Base-by-base conservation (phyloP, 495 filamentous ascomycete genomes). In the Penicillium robsamsonii region DNA sequence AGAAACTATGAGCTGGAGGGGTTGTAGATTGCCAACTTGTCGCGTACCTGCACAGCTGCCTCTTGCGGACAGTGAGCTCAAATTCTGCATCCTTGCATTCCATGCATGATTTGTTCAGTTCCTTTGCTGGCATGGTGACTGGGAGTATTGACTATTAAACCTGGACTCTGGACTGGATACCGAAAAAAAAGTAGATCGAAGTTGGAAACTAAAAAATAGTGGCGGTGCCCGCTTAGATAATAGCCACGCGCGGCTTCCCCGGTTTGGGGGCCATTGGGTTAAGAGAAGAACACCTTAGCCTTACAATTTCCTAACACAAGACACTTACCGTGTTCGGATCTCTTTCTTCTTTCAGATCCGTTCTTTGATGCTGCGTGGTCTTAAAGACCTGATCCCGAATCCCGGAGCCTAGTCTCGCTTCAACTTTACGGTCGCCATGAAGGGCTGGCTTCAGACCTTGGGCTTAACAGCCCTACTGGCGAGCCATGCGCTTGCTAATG, bases 401-500 rank as follows among this genome's bases (percentile, higher is more conserved):
- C 40, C 53, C 60, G 66, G 67, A 66, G 70, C 67, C 58, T 60
- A 47, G 31, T 56, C 43, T 51, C 67, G 63, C 64, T 66, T 62
- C 67, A 66, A 56, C 57, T 66, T n/a, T 46, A 44, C 50, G 48
- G 50, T 61, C 66, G 77, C 55, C 56, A 84, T 80, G 81, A 84
- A 78, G 70, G 76, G 75, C 69, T 80, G 75, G 78, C 68, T 79
- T 60, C 70, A 73, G 63, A 71, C 75, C 35, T 65, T 80, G 30
- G 69, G 79, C 54, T 62, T 79, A 37, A 69, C 81, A 68, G 81
- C 76, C 62, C 57, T 79, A 35, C 54, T 79, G 46, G 74, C 82
- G 70, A 82, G 79, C 60, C 58, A 69, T 52, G 78, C 78, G 69
- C 79, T 84, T 56, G 84, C 78, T 46, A 77, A 77, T 59, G 87